Evolutionary conservation across 225 moss, liverwort and hornwort species (phyloP), one percentile per base, ranked within the genome.

Genomic region (Straminergon stramineum): DNA sequence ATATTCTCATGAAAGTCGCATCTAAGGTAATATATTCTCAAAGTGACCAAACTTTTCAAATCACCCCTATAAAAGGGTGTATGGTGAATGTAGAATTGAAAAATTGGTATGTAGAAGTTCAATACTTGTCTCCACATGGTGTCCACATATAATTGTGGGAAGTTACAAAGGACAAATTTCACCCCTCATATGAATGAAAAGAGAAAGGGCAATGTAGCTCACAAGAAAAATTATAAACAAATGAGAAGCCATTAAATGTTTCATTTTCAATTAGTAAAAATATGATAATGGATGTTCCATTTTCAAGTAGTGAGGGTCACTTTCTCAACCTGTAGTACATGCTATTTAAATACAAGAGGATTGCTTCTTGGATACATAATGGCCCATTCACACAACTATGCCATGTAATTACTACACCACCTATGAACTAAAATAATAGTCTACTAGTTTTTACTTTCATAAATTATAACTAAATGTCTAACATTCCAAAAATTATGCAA

Each of bases 31-130:
- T 1, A 21, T 1, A 22, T 69, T 6, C 1, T 39, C 39, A 6
- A 13, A 22, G 4, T 69, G 7, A 22, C 23, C 2, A 69, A 4
- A 2, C 7, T 69, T 7, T 21, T 69, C 7, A n/a, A 2, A n/a
- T 37, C 3, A 3, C 20, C 22, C 1, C 2, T 22, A 11, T 19
- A 12, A 31, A 22, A 9, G 7, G 6, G 0, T 37, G 0, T 21
- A 22, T 37, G 6, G 6, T 11, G 21, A 22, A 68, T 68, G 12
- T 7, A 65, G 0, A 71, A 41, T 4, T 71, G 5, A 24, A 24
- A 4, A 39, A 26, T 41, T 71, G 14, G 15, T 15, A 70, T 70
- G 4, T 1, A 8, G 1, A 70, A 39, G 8, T 23, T 13, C 8
- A 39, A 39, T 24, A 39, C 1, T 70, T 70, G 24, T 10, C 8